Base-by-base conservation (phyloP, 2,329 filamentous ascomycete species). In the Didymella pomorum region DNA sequence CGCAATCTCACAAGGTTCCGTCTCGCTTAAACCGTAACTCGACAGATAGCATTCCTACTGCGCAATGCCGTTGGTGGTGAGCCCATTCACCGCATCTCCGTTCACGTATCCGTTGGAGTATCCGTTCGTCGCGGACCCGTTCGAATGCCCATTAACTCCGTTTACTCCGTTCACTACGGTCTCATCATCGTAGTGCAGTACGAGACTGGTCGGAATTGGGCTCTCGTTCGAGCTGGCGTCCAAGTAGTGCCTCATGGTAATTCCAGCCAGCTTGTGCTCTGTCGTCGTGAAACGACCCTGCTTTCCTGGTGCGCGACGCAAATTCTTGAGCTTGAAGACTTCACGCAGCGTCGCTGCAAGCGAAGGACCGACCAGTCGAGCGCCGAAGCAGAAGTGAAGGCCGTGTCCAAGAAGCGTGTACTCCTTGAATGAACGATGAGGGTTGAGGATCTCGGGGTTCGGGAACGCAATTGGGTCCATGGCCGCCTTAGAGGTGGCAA, bases 211-310 rank as follows among this genome's bases (percentile, higher is more conserved):
- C 5, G 70, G 66, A 25, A 73, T 79, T 0, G 81, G 80, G 14
- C 72, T 77, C 69, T 84, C 82, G 56, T 74, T 79, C 10, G 81
- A 74, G 64, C 77, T 81, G 8, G 72, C 73, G 74, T 84, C 82
- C 42, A 84, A 68, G 62, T 83, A 84, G 51, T 78, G 71, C 66
- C 77, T 77, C 74, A 82, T 79, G 49, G 77, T 78, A 2, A 83
- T 75, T 2, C 81, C 82, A 8, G 78, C 81, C 65, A 84, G 68
- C 18, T 81, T 73, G 51, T 80, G 76, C 58, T 82, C 78, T 0
- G 81, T 76, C 11, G 75, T 73, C 2, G 70, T 74, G 51, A 84
- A 83, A 1, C 56, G 58, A 2, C 73, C 73, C 57, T 71, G 69
- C 35, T 66, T 70, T 7, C 73, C 72, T 12, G 71, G 70, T 16